A percentile compares a stretch with the other conserved stretches of the same genome.
phyloP scores from a whole-genome alignment of 2,329 filamentous ascomycete genomes.

The Paraconiothyrium sp. region DNA sequence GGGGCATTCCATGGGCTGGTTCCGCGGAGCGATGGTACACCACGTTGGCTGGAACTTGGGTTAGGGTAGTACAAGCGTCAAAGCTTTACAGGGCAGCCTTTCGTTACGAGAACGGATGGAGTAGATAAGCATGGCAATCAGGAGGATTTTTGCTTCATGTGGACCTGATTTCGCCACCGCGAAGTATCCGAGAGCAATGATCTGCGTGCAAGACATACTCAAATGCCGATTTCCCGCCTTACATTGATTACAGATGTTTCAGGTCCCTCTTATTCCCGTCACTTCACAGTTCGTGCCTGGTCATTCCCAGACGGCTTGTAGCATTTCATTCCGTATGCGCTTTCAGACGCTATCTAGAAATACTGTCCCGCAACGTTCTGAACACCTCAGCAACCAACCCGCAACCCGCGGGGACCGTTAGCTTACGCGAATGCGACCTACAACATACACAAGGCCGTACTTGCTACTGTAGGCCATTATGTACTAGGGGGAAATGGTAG shows the following conservation, averaged over 20 bases:
- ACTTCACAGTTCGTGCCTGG: not conserved
- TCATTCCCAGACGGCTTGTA: not conserved
- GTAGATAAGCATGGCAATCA: not conserved
- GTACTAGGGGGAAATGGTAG: not conserved
- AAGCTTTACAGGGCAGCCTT: not conserved
- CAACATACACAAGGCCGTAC: not conserved
- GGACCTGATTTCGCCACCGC: not conserved
- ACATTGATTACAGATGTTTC: not conserved
- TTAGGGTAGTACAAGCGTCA: not conserved
- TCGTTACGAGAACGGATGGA: not conserved
- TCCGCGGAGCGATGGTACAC: constrained; percentile 6
- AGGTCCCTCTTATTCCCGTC: not conserved
- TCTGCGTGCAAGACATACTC: not conserved
- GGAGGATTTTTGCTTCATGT: not conserved
- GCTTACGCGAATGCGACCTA: not conserved
- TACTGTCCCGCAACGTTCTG: not conserved
- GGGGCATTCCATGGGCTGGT: not conserved
- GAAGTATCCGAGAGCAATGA: not conserved
- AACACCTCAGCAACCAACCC: not conserved
- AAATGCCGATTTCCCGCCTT: not conserved
- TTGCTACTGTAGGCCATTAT: not conserved
- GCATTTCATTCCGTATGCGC: not conserved
- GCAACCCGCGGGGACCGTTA: not conserved
- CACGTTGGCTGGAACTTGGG: not conserved
- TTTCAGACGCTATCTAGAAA: not conserved